Conservation (phyloP, 257 asterid genomes). For the Echium plantagineum region DNA sequence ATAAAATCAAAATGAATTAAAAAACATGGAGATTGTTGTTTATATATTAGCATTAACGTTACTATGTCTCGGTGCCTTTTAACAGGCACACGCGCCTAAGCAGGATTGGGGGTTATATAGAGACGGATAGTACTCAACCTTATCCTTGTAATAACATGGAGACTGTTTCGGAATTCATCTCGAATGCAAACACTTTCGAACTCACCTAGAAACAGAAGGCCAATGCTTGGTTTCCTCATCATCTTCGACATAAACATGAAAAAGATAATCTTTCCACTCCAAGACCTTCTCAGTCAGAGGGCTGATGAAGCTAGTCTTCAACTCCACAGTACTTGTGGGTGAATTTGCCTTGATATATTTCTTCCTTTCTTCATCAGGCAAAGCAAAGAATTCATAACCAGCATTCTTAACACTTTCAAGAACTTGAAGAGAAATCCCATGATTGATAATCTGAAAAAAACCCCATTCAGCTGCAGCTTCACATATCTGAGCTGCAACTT, state of each 20-base stretch:
- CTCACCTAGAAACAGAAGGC: slow-evolving; percentile 35
- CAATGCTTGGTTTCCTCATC: slow-evolving; percentile 17
- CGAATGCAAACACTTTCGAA: background rate
- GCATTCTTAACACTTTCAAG: slow-evolving; percentile 34
- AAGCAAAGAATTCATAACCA: slow-evolving; percentile 28
- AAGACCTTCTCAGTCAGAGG: slow-evolving; percentile 31
- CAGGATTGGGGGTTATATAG: too few relatives aligned
- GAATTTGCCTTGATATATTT: slow-evolving; percentile 38
- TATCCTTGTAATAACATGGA: too few relatives aligned
- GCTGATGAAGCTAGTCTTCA: slow-evolving; percentile 36
- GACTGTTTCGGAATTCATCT: too few relatives aligned
- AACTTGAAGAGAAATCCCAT: slow-evolving; percentile 34
- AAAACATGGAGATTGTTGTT: too few relatives aligned
- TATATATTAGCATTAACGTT: too few relatives aligned
- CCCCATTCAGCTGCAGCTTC: slow-evolving; percentile 36
- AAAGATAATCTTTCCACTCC: slow-evolving; percentile 52
- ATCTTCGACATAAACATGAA: slow-evolving; percentile 22
- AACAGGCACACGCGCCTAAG: too few relatives aligned
- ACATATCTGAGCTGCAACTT: slow-evolving; percentile 7
- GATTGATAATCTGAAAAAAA: slow-evolving; percentile 40
- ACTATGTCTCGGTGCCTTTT: too few relatives aligned
- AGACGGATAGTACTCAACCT: too few relatives aligned
- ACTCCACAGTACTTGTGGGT: slow-evolving; percentile 26
- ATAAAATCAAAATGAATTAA: too few relatives aligned
- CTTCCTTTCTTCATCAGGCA: slow-evolving; percentile 40